A percentile compares a stretch with the other conserved stretches of the same genome.
phyloP scores from a whole-genome alignment of 163 green algal genomes.

The Scenedesmus sp. region DNA sequence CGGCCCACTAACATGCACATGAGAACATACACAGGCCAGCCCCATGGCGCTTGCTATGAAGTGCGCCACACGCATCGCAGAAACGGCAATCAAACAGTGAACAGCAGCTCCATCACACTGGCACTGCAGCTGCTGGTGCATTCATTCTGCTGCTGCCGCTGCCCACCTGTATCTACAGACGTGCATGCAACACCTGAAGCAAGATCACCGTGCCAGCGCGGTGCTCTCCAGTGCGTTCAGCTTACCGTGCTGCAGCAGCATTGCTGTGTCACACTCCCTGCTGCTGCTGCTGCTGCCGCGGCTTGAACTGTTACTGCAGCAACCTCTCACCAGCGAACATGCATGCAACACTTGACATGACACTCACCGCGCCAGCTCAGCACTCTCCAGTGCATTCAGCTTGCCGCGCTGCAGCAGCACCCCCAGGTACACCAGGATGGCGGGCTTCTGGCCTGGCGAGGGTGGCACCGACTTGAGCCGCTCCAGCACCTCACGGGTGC shows the following conservation, averaged over 20 bases:
- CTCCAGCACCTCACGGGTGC: constrained; percentile 93
- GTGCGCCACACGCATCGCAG: too few species aligned
- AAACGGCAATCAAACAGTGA: too few species aligned
- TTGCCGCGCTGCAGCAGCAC: constrained; percentile 93
- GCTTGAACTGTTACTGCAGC: neutral
- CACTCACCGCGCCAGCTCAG: constrained; percentile 90
- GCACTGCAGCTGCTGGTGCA: too few species aligned
- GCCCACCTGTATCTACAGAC: neutral
- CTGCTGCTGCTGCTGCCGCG: neutral
- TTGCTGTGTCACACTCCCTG: neutral
- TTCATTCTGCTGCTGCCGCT: neutral
- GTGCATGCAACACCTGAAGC: neutral
- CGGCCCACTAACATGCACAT: constrained; percentile 69
- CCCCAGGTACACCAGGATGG: constrained; percentile 99
- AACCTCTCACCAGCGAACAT: neutral
- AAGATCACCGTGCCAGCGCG: neutral
- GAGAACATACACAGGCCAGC: too few species aligned
- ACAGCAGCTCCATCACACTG: too few species aligned
- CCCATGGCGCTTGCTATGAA: neutral
- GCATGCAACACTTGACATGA: neutral
- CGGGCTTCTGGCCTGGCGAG: constrained; percentile 93
- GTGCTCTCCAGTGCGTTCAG: neutral
- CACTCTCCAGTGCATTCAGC: constrained; percentile 95
- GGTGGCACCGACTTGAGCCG: constrained; percentile 91
- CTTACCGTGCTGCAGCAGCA: neutral